Evolutionary conservation across 371 early-diverging fungal genomes (phyloP), one percentile per base, ranked within the genome.

Genomic region (Mortierella sp.): DNA sequence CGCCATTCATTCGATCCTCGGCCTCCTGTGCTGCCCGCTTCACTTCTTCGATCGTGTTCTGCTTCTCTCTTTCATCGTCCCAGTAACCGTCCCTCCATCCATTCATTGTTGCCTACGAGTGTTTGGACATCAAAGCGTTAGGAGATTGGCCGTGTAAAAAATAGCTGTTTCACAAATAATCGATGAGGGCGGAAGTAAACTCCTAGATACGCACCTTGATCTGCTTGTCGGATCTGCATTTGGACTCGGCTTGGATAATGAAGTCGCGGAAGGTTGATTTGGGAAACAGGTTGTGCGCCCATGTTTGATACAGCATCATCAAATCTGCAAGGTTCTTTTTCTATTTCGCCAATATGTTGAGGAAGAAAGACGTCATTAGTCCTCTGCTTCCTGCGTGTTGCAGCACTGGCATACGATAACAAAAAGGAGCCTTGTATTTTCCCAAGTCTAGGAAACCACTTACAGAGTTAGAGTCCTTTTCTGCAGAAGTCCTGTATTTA

Each of bases 221-320:
- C 31, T 79, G 81, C 28, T 61, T 79, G 24, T 84, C 84, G 11
- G 72, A 28, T 55, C 57, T 78, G 61, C 82, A 81, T 69, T 69
- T 81, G 46, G 75, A 31, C 44, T 86, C 86, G 1, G 86, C 77
- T 40, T 48, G 74, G 3, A 31, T 14, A 46, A 86, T 81, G 61
- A 86, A 86, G 40, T 86, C 86, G 5, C 59, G 76, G 44, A 86
- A 76, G 1, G 74, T 86, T 0, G 86, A 44, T 53, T 86, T 86
- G 16, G 86, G 86, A 34, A 86, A 86, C 34, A 86, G 26, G 59
- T 81, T 81, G 50, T 86, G 82, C 0, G 77, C 86, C 86, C 86
- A 86, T 13, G 82, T 86, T 51, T 86, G 86, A 71, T 79, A 81
- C 16, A 86, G 21, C 1, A 79, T 71, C 86, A 86, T 86, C 69